Evolutionary conservation across 192 early-diverging fungal genomes (phyloP).

Genomic region (Backusella mclennaniae): DNA sequence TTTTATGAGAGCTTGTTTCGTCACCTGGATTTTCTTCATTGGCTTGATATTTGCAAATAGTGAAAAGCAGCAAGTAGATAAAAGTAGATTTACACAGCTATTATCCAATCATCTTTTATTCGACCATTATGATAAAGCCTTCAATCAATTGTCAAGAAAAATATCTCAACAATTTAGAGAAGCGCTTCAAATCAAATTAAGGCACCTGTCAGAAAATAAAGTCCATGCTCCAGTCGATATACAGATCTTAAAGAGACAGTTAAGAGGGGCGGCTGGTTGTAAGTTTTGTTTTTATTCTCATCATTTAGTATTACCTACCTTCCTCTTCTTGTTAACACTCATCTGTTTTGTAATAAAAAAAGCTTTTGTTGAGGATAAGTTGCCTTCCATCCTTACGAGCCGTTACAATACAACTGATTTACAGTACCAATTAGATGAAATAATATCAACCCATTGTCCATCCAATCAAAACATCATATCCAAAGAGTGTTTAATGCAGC

Average conservation of each 20-base stretch:
- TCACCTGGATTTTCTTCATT: neutral
- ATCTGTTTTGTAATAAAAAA: neutral
- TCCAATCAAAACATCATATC: neutral
- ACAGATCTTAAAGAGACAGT: constrained; percentile 11
- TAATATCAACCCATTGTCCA: constrained; percentile 1
- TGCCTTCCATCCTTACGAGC: neutral
- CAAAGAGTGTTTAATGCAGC: neutral
- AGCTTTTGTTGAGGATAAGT: constrained; percentile 18
- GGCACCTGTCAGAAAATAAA: neutral
- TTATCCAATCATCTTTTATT: constrained; percentile 14
- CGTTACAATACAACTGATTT: constrained; percentile 6
- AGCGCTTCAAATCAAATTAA: constrained; percentile 4
- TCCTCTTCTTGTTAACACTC: neutral
- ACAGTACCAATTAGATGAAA: constrained; percentile 6
- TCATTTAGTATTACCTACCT: neutral
- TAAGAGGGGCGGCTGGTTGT: constrained; percentile 9
- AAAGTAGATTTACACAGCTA: constrained; percentile 1
- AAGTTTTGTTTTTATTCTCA: neutral
- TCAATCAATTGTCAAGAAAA: constrained; percentile 1
- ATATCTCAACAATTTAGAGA: constrained; percentile 14
- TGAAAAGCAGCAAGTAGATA: neutral
- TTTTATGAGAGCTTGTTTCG: neutral
- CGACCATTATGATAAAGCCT: constrained; percentile 14
- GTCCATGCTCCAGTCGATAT: neutral
- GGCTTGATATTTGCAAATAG: neutral